Percentiles rank a stretch among this genome's conserved stretches.
These are phyloP conservation scores for Coemansia furcata DNA, from an alignment of 192 early-diverging fungal species.

Conservation along the genomic window DNA sequence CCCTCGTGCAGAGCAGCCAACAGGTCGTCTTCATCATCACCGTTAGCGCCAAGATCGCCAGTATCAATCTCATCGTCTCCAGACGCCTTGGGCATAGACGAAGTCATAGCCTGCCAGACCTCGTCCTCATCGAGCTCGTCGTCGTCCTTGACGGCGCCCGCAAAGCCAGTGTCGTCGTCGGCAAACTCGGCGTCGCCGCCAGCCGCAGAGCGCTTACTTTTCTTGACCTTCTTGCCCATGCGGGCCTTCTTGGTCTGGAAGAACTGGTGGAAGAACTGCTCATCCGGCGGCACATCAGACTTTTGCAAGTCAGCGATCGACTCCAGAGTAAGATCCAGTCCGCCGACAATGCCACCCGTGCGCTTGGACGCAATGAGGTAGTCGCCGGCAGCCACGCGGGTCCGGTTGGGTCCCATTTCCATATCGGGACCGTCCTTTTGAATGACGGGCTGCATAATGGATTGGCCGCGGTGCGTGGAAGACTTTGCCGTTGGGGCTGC, in stretches of 20 bases:
- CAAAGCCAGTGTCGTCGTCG: slow-evolving; percentile 49
- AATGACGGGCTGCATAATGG: slow-evolving; percentile 56
- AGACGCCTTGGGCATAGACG: slow-evolving; percentile 56
- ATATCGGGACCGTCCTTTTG: slow-evolving; percentile 20
- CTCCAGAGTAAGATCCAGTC: slow-evolving; percentile 36
- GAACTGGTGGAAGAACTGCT: slow-evolving; percentile 50
- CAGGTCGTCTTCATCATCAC: slow-evolving; percentile 49
- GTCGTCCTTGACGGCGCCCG: slow-evolving; percentile 35
- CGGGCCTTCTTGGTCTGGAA: slow-evolving; percentile 38
- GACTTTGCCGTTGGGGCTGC: slow-evolving; percentile 6
- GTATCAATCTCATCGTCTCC: slow-evolving; percentile 51
- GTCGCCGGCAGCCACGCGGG: slow-evolving; percentile 36
- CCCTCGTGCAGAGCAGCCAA: slow-evolving; percentile 47
- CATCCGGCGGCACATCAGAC: slow-evolving; percentile 26
- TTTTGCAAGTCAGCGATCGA: slow-evolving; percentile 36
- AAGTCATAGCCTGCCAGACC: slow-evolving; percentile 85
- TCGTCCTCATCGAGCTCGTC: slow-evolving; percentile 76
- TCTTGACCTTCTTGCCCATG: slow-evolving; percentile 41
- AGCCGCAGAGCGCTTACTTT: slow-evolving; percentile 49
- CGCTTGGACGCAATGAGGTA: slow-evolving; percentile 67
- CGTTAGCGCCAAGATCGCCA: slow-evolving; percentile 50
- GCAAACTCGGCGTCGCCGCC: slow-evolving; percentile 52
- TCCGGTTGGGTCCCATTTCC: slow-evolving; percentile 12
- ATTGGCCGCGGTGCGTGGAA: slow-evolving; percentile 33
- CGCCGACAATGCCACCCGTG: slow-evolving; percentile 60